phyloP scores from a whole-genome alignment of 345 rosid species.

The Bruguiera sexangula region DNA sequence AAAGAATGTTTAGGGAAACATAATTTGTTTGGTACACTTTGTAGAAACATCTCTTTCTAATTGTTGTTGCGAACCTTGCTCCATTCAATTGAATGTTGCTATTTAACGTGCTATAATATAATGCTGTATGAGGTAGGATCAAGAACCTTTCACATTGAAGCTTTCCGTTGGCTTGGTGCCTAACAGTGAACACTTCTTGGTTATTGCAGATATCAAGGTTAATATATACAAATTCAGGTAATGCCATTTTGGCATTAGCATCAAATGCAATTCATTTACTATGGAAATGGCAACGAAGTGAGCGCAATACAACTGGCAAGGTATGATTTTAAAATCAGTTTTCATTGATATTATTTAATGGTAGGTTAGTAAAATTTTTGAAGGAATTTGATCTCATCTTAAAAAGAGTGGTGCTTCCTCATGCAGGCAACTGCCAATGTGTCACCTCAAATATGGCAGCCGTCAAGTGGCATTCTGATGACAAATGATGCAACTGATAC shows the following conservation, averaged over 20 bases:
- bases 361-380: slow-evolving; percentile 4
- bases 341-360: background rate
- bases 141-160: background rate
- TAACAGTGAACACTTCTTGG: background rate
- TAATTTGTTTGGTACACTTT: too few species aligned
- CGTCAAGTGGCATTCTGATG: slow-evolving; percentile 33
- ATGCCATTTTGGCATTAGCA: slow-evolving; percentile 39
- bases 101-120: too few species aligned
- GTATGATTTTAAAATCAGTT: slow-evolving; percentile 16
- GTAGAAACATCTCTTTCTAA: too few species aligned
- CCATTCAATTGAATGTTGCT: too few species aligned
- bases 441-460: slow-evolving; percentile 28
- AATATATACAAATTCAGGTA: slow-evolving; percentile 39
- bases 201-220: slow-evolving; percentile 36
- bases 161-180: too few species aligned
- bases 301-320: slow-evolving; percentile 31
- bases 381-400: slow-evolving; percentile 4
- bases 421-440: slow-evolving; percentile 38
- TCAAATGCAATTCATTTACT: slow-evolving; percentile 29
- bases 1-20: too few species aligned
- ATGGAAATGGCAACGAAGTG: slow-evolving; percentile 41
- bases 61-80: too few species aligned
- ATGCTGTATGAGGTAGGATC: background rate
- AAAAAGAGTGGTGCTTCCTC: slow-evolving; percentile 5
- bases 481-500: slow-evolving; percentile 29